These are phyloP conservation scores for Pichia inconspicua DNA, from an alignment of 1,139 yeast species.

Conservation along the genomic window DNA sequence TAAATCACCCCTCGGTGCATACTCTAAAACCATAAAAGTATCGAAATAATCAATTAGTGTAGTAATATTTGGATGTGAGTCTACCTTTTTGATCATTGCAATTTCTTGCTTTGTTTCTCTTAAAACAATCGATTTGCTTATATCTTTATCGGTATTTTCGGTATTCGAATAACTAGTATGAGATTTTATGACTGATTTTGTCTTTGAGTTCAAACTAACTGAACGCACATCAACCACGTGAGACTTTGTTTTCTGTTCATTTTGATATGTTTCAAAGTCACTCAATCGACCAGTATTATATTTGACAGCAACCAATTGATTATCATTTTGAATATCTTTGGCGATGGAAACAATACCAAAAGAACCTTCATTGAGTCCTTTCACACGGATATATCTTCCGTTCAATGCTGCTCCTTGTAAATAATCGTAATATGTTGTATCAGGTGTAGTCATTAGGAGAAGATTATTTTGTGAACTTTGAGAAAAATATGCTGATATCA, in stretches of 20 bases:
- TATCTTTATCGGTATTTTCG: conserved; percentile 12
- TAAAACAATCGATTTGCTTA: conserved; percentile 23
- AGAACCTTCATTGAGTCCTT: conserved; percentile 85
- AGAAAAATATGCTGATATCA: neutral
- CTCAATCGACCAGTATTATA: conserved; percentile 45
- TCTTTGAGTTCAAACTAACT: conserved; percentile 14
- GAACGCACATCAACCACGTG: conserved; percentile 12
- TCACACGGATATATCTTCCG: conserved; percentile 58
- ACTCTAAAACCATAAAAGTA: conserved; percentile 75
- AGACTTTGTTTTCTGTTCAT: conserved; percentile 9
- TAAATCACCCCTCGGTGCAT: conserved; percentile 85
- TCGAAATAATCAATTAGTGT: conserved; percentile 69
- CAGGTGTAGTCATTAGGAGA: conserved; percentile 4
- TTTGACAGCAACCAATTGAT: conserved; percentile 72
- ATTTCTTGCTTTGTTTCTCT: conserved; percentile 77
- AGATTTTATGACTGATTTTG: conserved; percentile 11
- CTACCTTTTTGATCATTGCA: conserved; percentile 61
- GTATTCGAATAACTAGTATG: conserved; percentile 18
- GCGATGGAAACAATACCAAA: conserved; percentile 90
- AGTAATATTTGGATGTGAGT: conserved; percentile 58
- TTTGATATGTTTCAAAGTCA: conserved; percentile 27
- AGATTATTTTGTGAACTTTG: neutral
- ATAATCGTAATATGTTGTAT: conserved; percentile 37
- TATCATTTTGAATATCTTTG: conserved; percentile 47
- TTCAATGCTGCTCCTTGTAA: conserved; percentile 57